Evolutionary conservation across 495 filamentous ascomycete species (phyloP).

Genomic region (Trichoderma virens): DNA sequence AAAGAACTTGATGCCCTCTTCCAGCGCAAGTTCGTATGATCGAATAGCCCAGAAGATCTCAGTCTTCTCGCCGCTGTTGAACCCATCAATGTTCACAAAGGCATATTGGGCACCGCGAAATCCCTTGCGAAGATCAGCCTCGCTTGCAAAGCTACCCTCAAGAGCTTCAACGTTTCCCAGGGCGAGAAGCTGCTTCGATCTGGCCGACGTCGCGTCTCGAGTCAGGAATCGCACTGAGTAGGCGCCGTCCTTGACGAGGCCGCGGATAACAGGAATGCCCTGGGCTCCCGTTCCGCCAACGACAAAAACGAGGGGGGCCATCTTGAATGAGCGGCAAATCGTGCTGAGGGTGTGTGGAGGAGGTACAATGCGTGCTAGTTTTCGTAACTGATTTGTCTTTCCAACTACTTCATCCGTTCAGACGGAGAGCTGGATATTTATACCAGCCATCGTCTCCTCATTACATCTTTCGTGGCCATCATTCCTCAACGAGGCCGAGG

Average conservation of each 20-base stretch:
- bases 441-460: neutral
- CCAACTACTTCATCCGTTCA: neutral
- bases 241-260: slow-evolving; percentile 30
- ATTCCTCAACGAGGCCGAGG: neutral
- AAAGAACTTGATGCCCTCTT: slow-evolving; percentile 44
- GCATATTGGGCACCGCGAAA: slow-evolving; percentile 40
- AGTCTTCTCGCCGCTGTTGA: slow-evolving; percentile 43
- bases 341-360: neutral
- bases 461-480: neutral
- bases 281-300: slow-evolving; percentile 51
- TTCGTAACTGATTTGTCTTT: neutral
- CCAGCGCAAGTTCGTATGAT: slow-evolving; percentile 45
- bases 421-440: neutral
- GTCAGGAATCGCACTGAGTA: slow-evolving; percentile 44
- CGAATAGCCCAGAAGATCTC: slow-evolving; percentile 51
- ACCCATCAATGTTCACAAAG: slow-evolving; percentile 49
- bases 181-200: slow-evolving; percentile 31
- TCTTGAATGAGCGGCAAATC: neutral
- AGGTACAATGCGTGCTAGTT: neutral
- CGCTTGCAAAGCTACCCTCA: slow-evolving; percentile 38
- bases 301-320: slow-evolving; percentile 16
- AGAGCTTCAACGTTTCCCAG: slow-evolving; percentile 36
- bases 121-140: slow-evolving; percentile 33
- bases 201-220: slow-evolving; percentile 31
- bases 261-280: slow-evolving; percentile 41